Conservation (phyloP, 2,329 filamentous ascomycete genomes). For the Ophiostoma angusticollis region DNA sequence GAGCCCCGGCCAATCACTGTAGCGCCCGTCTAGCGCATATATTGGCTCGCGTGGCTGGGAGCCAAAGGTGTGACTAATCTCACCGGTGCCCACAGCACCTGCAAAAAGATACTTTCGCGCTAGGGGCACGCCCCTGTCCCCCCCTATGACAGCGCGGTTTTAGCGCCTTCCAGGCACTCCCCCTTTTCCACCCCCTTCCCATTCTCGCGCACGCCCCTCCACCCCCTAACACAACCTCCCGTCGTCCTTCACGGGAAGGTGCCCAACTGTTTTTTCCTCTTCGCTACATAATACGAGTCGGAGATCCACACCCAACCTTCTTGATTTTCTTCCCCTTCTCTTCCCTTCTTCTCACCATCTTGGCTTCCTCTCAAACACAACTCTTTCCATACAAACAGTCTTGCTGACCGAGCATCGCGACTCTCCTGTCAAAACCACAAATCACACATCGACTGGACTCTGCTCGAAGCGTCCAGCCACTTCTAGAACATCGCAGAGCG, state of each 20-base stretch:
- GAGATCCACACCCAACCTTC: conserved; percentile 7
- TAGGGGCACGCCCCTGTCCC: conserved; percentile 16
- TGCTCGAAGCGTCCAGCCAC: conserved; percentile 23
- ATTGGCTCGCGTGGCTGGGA: conserved; percentile 5
- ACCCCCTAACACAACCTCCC: conserved; percentile 1
- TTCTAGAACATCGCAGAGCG: conserved; percentile 25
- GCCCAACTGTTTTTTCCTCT: conserved; percentile 5
- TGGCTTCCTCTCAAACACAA: conserved; percentile 9
- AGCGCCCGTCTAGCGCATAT: not conserved
- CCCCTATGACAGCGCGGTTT: conserved; percentile 9
- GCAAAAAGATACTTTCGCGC: conserved; percentile 9
- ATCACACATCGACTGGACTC: conserved; percentile 21
- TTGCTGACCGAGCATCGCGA: conserved; percentile 5
- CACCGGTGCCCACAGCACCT: not conserved
- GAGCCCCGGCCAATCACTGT: conserved; percentile 1
- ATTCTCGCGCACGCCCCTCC: not conserved
- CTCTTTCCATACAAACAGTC: not conserved
- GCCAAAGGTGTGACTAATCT: conserved; percentile 13
- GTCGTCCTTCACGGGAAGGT: conserved; percentile 1
- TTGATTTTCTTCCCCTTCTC: conserved; percentile 1
- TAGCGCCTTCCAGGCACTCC: conserved; percentile 4
- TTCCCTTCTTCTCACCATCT: conserved; percentile 6
- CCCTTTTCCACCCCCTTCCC: conserved; percentile 1
- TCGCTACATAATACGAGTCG: conserved; percentile 10
- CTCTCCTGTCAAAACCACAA: not conserved